Evolutionary conservation across 2,329 filamentous ascomycete genomes (phyloP).

Genomic region (Plenodomus lindquistii): DNA sequence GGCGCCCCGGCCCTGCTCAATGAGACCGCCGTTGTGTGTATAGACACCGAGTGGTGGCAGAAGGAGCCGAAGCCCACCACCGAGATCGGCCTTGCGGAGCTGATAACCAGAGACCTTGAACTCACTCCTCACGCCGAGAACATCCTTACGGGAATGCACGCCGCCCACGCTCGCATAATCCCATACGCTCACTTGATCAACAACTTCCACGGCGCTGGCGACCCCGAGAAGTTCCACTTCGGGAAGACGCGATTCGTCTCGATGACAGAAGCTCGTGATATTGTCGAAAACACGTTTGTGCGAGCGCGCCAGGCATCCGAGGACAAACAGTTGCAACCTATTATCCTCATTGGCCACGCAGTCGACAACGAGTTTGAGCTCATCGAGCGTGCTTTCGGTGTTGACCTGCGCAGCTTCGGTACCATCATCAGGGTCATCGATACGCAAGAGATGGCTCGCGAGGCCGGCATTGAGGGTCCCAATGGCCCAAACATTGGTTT

Average conservation of each 20-base stretch:
- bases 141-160: constrained; percentile 9
- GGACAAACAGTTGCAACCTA: constrained; percentile 11
- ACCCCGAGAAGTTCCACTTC: constrained; percentile 18
- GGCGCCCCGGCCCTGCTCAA: constrained; percentile 2
- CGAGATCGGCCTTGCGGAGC: constrained; percentile 20
- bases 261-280: constrained; percentile 4
- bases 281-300: constrained; percentile 10
- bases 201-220: constrained; percentile 11
- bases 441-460: constrained; percentile 17
- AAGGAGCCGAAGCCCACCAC: constrained; percentile 16
- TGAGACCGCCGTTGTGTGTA: constrained; percentile 9
- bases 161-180: constrained; percentile 16
- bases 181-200: constrained; percentile 16
- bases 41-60: constrained; percentile 22
- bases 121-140: constrained; percentile 11
- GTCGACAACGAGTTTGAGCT: constrained; percentile 15
- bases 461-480: constrained; percentile 5
- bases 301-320: not conserved
- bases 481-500: constrained; percentile 14
- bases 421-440: constrained; percentile 23
- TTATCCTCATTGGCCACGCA: constrained; percentile 22
- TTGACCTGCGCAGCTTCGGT: constrained; percentile 11
- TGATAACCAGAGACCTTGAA: constrained; percentile 1
- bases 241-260: constrained; percentile 17
- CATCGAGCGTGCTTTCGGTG: constrained; percentile 8